Base-by-base conservation (phyloP, 2,329 filamentous ascomycete genomes). In the Scytalidium lignicola region DNA sequence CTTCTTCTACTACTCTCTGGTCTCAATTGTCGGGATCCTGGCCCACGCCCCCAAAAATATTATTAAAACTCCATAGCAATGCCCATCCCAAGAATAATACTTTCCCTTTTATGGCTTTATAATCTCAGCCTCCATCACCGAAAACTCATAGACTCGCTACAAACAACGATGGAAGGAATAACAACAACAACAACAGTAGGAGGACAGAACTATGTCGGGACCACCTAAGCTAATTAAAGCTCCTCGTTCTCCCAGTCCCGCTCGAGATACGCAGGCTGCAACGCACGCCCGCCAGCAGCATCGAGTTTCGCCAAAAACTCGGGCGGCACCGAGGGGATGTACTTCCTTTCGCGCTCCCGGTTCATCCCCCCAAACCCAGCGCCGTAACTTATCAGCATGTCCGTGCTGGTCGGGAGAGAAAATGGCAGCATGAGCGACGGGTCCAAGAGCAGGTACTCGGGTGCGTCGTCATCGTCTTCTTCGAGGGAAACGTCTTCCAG, bases 321-420 rank as follows among this genome's bases (percentile, higher is more conserved):
- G 0, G 91, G 86, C 17, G 93, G 92, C 47, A 99, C 88, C 0
- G 89, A 95, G 2, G 93, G 93, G 42, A 96, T 95, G 66, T 99
- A 99, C 70, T 96, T 96, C 57, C 90, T 79, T 67, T 95, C 93
- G 49, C 90, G 79, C 69, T 97, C 93, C 54, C 87, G 80, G 70
- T 99, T 96, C 43, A 93, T 74, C 0, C 93, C 93, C 4, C 93
- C 93, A 62, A 97, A 93, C 0, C 93, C 93, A 12, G 93, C 91
- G 1, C 93, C 93, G 62, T 95, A 99, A 57, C 85, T 92, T 43
- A 99, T 82, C 43, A 97, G 78, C 93, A 99, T 99, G 67, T 99
- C 93, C 21, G 91, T 97, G 50, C 90, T 93, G 1, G 92, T 96
- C 1, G 93, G 93, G 22, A 99, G 74, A n/a, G 87, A 86, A 65